Conservation (phyloP, 192 early-diverging fungal genomes). For the Geranomyces variabilis region DNA sequence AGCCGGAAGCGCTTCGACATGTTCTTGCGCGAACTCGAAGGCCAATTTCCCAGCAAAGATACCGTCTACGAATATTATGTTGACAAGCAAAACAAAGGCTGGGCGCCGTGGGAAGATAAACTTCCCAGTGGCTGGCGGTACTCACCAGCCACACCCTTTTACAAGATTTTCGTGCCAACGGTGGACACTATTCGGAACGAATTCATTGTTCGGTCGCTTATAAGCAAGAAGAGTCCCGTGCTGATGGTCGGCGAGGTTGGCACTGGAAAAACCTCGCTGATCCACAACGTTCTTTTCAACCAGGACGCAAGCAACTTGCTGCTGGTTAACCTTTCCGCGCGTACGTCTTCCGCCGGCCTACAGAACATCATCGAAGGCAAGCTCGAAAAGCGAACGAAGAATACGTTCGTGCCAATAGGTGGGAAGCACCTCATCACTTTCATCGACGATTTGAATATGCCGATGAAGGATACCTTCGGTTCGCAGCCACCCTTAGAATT, state of each 20-base stretch:
- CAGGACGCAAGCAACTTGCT: conserved; percentile 48
- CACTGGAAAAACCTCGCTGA: conserved; percentile 60
- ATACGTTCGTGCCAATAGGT: conserved; percentile 61
- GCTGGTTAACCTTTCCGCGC: conserved; percentile 61
- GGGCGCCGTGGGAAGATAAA: conserved; percentile 63
- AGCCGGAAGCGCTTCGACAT: conserved; percentile 56
- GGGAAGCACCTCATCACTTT: conserved; percentile 60
- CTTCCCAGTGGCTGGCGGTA: conserved; percentile 57
- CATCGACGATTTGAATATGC: conserved; percentile 69
- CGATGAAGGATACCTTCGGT: conserved; percentile 63
- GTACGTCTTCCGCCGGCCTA: conserved; percentile 55
- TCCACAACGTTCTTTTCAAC: conserved; percentile 53
- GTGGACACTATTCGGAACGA: conserved; percentile 63
- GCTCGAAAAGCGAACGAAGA: conserved; percentile 63
- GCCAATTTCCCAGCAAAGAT: conserved; percentile 64
- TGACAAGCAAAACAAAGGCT: conserved; percentile 56
- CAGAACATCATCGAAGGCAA: conserved; percentile 60
- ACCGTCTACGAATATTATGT: conserved; percentile 64
- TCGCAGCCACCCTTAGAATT: conserved; percentile 65
- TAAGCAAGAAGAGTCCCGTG: conserved; percentile 52
- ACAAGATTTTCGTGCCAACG: conserved; percentile 69
- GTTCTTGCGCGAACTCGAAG: conserved; percentile 63
- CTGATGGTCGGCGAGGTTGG: conserved; percentile 62
- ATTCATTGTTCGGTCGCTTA: conserved; percentile 51
- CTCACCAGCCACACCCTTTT: conserved; percentile 49